These are phyloP conservation scores for Pseudohalonectria lignicola DNA, from an alignment of 2,329 filamentous ascomycete genomes.

Conservation along the genomic window DNA sequence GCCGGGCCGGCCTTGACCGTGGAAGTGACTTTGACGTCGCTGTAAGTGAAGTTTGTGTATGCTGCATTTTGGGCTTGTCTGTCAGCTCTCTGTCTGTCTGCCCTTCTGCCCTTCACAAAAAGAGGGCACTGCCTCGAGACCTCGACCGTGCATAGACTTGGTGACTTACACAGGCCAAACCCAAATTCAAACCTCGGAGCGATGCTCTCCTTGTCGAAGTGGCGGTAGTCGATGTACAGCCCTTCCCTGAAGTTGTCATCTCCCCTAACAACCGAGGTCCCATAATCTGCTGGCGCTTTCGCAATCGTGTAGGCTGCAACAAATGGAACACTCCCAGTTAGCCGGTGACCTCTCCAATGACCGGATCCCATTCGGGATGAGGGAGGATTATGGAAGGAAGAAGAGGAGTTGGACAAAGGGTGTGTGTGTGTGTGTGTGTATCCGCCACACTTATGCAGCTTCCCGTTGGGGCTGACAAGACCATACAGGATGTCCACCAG, in stretches of 20 bases:
- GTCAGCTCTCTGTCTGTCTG: too few species aligned
- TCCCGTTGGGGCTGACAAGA: conserved; percentile 28
- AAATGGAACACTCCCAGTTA: too few species aligned
- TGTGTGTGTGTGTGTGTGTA: too few species aligned
- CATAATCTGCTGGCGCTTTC: conserved; percentile 33
- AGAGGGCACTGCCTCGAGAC: neutral
- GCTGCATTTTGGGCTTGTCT: conserved; percentile 29
- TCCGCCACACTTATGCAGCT: too few species aligned
- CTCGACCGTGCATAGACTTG: too few species aligned
- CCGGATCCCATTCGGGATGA: too few species aligned
- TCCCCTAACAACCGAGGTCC: conserved; percentile 19
- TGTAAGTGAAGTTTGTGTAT: conserved; percentile 58
- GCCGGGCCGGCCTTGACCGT: conserved; percentile 26
- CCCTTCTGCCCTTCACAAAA: neutral
- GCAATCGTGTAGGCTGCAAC: conserved; percentile 43
- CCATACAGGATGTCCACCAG: conserved; percentile 67
- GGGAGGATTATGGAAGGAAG: too few species aligned
- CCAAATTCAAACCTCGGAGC: conserved; percentile 54
- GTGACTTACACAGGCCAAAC: conserved; percentile 42
- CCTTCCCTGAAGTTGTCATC: conserved; percentile 48
- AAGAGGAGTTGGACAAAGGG: too few species aligned
- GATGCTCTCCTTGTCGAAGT: conserved; percentile 46
- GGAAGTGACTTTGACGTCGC: conserved; percentile 30
- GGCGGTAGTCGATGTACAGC: conserved; percentile 53
- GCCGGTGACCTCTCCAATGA: too few species aligned